phyloP scores from a whole-genome alignment of 306 rosid species.

The Dryas drummondii region DNA sequence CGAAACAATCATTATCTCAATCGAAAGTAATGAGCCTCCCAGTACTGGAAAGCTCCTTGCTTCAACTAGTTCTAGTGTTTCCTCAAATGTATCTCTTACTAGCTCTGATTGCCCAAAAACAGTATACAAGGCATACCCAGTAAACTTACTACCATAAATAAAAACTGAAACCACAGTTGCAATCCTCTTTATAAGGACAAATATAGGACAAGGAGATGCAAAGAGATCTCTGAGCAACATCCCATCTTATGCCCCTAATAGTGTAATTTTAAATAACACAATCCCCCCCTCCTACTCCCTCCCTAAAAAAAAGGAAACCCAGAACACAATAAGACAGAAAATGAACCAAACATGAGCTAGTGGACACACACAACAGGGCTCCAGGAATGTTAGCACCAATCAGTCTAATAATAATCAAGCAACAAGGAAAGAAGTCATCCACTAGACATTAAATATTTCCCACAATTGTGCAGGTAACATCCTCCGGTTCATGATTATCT shows the following conservation, averaged over 20 bases:
- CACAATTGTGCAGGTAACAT: conserved; percentile 24
- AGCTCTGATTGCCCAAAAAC: not conserved
- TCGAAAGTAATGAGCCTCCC: not conserved
- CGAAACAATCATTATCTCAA: not conserved
- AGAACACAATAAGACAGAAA: not conserved
- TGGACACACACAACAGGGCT: conserved; percentile 9
- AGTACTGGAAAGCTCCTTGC: not conserved
- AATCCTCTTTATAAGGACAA: not conserved
- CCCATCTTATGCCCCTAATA: not conserved
- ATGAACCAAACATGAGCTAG: not conserved
- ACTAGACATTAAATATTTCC: not conserved
- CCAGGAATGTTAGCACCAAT: not conserved
- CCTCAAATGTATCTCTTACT: conserved; percentile 3
- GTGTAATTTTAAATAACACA: not conserved
- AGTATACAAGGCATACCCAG: not conserved
- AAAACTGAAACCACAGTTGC: not conserved
- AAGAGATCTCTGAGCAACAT: not conserved
- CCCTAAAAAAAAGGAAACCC: not conserved
- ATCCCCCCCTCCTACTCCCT: not conserved
- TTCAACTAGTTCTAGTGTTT: not conserved
- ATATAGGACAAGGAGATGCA: not conserved
- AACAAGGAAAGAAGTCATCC: conserved; percentile 7
- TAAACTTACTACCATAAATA: not conserved
- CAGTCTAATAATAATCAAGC: not conserved
- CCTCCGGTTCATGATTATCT: conserved; percentile 30